Percentiles rank a stretch among this genome's conserved stretches.
These are phyloP conservation scores for Lojkania enalia DNA, from an alignment of 2,329 filamentous ascomycete species.

Conservation along the genomic window DNA sequence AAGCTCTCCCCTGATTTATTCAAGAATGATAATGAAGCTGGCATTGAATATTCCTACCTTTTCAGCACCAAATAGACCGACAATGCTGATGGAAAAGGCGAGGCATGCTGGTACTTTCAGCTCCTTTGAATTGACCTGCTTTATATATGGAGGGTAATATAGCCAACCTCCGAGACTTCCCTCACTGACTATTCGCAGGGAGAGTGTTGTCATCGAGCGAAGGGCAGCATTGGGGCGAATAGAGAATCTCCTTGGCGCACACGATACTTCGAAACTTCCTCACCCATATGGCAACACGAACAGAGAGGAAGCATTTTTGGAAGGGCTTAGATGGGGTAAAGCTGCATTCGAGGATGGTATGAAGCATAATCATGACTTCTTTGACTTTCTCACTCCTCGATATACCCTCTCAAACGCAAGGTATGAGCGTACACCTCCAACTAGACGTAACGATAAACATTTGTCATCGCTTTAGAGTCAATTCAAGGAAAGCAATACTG, in stretches of 20 bases:
- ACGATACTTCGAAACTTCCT: slow-evolving; percentile 26
- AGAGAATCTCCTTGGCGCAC: slow-evolving; percentile 14
- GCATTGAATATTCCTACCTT: no score
- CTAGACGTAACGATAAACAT: no score
- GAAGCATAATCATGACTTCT: slow-evolving; percentile 25
- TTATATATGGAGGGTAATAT: slow-evolving; percentile 13
- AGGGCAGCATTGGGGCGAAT: slow-evolving; percentile 21
- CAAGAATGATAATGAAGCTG: no score
- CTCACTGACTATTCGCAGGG: slow-evolving; percentile 8
- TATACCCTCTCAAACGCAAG: slow-evolving; percentile 17
- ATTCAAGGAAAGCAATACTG: neutral
- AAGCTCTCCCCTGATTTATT: no score
- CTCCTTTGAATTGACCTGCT: slow-evolving; percentile 11
- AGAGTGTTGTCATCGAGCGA: slow-evolving; percentile 14
- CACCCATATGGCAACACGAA: slow-evolving; percentile 24
- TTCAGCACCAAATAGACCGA: no score
- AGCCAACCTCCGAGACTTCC: neutral
- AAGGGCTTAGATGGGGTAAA: slow-evolving; percentile 28
- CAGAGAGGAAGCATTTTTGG: slow-evolving; percentile 26
- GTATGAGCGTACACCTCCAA: slow-evolving; percentile 7
- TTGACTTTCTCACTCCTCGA: slow-evolving; percentile 19
- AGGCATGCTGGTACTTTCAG: slow-evolving; percentile 13
- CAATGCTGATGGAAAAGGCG: slow-evolving; percentile 14
- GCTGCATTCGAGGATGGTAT: slow-evolving; percentile 28
- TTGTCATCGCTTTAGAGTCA: neutral